Evolutionary conservation across 2,329 filamentous ascomycete species (phyloP).

Genomic region (Fulvia fulva): DNA sequence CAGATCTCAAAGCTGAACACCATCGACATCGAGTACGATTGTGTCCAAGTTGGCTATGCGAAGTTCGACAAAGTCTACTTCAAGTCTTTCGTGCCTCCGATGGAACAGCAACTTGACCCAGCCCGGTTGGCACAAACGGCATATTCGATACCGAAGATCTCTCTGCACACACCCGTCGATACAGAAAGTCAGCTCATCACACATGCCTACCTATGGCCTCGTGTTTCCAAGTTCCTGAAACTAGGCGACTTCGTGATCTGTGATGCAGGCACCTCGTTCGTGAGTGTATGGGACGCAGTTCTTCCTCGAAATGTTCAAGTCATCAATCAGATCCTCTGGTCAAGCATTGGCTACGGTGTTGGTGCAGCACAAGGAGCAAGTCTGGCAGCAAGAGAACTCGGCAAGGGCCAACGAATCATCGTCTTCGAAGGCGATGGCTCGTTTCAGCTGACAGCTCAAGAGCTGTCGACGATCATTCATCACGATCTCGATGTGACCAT

Average conservation of each 20-base stretch:
- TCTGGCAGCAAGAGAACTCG: conserved; percentile 63
- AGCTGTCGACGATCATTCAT: conserved; percentile 59
- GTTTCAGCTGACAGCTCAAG: conserved; percentile 63
- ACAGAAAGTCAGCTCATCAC: conserved; percentile 49
- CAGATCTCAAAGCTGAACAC: conserved; percentile 70
- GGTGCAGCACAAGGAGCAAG: conserved; percentile 65
- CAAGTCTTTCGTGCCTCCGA: conserved; percentile 9
- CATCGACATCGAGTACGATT: conserved; percentile 75
- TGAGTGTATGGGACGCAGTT: conserved; percentile 79
- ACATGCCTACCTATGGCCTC: conserved; percentile 74
- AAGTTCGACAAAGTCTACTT: conserved; percentile 15
- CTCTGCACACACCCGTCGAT: conserved; percentile 6
- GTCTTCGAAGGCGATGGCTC: conserved; percentile 51
- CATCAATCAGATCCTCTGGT: conserved; percentile 74
- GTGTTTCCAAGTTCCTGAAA: conserved; percentile 55
- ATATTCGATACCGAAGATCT: conserved; percentile 3
- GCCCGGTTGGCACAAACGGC: not conserved
- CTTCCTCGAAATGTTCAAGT: conserved; percentile 74
- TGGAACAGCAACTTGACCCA: conserved; percentile 6
- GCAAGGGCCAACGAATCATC: not conserved
- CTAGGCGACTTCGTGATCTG: conserved; percentile 75
- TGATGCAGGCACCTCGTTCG: conserved; percentile 83
- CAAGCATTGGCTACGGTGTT: conserved; percentile 62
- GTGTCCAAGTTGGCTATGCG: conserved; percentile 59
- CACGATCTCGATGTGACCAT: conserved; percentile 36